phyloP scores from a whole-genome alignment of 2,329 filamentous ascomycete species.

The Endoconidiophora laricicola region DNA sequence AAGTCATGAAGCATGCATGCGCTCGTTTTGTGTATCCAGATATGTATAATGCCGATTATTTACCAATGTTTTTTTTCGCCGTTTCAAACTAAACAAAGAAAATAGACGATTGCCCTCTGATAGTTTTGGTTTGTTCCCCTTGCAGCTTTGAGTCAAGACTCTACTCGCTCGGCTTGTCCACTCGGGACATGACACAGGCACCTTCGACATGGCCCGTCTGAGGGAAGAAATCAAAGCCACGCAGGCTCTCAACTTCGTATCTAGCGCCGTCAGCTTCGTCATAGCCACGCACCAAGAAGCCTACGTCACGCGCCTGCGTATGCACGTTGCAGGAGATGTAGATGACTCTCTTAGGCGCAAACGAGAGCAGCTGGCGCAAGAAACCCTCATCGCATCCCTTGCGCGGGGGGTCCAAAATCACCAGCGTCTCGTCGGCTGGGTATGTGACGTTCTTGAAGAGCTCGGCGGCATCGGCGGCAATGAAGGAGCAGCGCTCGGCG shows the following conservation, averaged over 20 bases:
- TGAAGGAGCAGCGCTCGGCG: conserved; percentile 56
- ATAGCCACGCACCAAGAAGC: conserved; percentile 61
- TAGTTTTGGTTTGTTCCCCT: conserved; percentile 1
- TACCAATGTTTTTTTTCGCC: not conserved
- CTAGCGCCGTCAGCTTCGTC: conserved; percentile 22
- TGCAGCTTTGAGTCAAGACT: not conserved
- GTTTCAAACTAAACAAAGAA: not conserved
- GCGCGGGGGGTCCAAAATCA: conserved; percentile 92
- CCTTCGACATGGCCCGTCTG: conserved; percentile 61
- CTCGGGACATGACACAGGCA: conserved; percentile 17
- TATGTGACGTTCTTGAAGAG: conserved; percentile 48
- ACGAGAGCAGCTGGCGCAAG: conserved; percentile 60
- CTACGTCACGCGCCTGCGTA: conserved; percentile 87
- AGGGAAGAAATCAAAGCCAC: conserved; percentile 95
- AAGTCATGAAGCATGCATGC: not conserved
- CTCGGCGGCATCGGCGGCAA: conserved; percentile 70
- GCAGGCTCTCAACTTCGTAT: conserved; percentile 79
- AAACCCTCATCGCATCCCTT: conserved; percentile 88
- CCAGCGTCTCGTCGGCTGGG: conserved; percentile 59
- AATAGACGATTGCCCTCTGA: not conserved
- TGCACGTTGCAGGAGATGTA: conserved; percentile 98
- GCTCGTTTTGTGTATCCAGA: not conserved
- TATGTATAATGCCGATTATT: not conserved
- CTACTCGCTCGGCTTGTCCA: not conserved
- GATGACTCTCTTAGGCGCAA: conserved; percentile 62